These are phyloP conservation scores for Pichia cephalocereana DNA, from an alignment of 805 yeast genomes.

Conservation along the genomic window DNA sequence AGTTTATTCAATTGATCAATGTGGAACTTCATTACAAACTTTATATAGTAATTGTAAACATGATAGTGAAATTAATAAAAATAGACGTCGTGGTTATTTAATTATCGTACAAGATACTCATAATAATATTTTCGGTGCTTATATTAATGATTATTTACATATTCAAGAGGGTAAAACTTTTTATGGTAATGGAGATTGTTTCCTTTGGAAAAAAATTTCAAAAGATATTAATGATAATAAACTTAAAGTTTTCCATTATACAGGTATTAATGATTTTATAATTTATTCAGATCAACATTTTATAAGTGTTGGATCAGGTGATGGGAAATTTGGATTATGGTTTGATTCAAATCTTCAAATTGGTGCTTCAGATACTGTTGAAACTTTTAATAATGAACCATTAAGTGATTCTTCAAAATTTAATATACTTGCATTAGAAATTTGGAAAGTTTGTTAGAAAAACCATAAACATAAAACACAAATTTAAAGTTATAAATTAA, in stretches of 20 bases:
- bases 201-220: conserved; percentile 68
- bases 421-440: conserved; percentile 65
- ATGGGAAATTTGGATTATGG: conserved; percentile 90
- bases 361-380: conserved; percentile 73
- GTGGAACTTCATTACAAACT: conserved; percentile 81
- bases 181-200: conserved; percentile 94
- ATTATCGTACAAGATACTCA: conserved; percentile 59
- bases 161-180: conserved; percentile 66
- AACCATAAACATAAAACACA: neutral
- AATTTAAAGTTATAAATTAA: too few species aligned
- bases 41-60: conserved; percentile 53
- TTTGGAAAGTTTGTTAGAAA: conserved; percentile 61
- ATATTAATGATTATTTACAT: conserved; percentile 60
- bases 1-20: conserved; percentile 79
- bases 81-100: conserved; percentile 52
- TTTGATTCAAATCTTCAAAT: conserved; percentile 60
- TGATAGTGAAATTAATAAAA: conserved; percentile 26
- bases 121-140: conserved; percentile 68
- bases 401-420: conserved; percentile 49
- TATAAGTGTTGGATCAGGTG: conserved; percentile 84
- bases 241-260: conserved; percentile 79
- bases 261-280: conserved; percentile 80
- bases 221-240: neutral
- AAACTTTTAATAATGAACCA: conserved; percentile 86
- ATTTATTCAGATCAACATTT: conserved; percentile 72